phyloP scores from a whole-genome alignment of 768 basidiomycete species.

The Clitopilus hobsonii region DNA sequence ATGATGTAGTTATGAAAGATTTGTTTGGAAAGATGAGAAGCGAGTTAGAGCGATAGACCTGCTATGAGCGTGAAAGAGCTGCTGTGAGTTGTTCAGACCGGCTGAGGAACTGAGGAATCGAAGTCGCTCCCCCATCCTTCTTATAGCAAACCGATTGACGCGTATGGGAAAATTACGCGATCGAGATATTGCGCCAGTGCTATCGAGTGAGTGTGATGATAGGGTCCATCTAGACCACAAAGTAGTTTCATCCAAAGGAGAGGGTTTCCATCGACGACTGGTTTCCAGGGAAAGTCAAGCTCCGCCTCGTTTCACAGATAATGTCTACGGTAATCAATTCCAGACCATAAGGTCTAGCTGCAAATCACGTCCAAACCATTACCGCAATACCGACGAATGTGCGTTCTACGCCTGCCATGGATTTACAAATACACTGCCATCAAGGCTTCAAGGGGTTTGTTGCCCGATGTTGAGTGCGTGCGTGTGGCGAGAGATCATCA shows the following conservation, averaged over 20 bases:
- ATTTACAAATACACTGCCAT: background rate
- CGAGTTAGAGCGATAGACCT: background rate
- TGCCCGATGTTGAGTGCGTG: background rate
- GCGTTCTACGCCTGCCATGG: background rate
- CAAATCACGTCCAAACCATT: too few relatives aligned
- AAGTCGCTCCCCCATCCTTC: background rate
- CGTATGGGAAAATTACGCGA: background rate
- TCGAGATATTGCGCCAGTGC: background rate
- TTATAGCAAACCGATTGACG: too few relatives aligned
- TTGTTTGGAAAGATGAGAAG: background rate
- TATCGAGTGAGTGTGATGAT: background rate
- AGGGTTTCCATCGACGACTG: background rate
- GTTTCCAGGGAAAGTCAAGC: background rate
- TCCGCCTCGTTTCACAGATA: background rate
- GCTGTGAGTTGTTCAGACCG: slow-evolving; percentile 1
- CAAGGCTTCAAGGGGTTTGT: background rate
- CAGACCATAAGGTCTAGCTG: background rate
- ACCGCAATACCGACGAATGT: background rate
- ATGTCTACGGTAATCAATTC: background rate
- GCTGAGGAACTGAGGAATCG: slow-evolving; percentile 1
- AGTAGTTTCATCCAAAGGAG: background rate
- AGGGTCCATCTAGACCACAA: background rate
- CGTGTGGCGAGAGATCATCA: background rate
- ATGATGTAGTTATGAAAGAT: background rate
- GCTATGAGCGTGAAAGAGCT: background rate